Base-by-base conservation (phyloP, 805 yeast species). In the Wickerhamomyces canadensis region DNA sequence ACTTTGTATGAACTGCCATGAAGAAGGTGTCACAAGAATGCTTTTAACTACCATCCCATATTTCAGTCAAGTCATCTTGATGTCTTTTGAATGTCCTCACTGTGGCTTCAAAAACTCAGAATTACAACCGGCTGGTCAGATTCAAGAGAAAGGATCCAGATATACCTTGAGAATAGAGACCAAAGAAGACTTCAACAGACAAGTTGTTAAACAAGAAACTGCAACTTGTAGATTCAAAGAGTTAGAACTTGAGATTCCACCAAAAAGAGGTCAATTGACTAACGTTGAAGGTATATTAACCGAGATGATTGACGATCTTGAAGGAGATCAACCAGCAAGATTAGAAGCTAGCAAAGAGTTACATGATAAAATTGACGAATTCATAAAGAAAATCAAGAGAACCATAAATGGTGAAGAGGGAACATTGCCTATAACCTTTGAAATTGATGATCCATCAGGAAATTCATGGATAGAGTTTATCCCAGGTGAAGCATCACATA, bases 31-130 rank as follows among this genome's bases (percentile, higher is more conserved):
- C 36, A 93, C 98, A 5, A 67, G 94, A 48, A 60, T 93, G 58
- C 68, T 93, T 30, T 67, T 93, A 52, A 93, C 99, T 12, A 71
- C 78, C 36, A 93, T 93, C 51, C 99, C 99, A 15, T 87, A 69
- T 53, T 93, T 93, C 65, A 70, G 89, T 46, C 97, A 93, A 60
- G 78, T 93, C 36, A 84, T 93, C 35, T 60, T 93, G 40, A 91
- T 93, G 95, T 88, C 97, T 2, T 93, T 93, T 61, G 85, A 80
- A 48, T 93, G 99, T 62, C 91, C 93, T 19, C 97, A 89, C 61
- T 93, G 99, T 68, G 85, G 86, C 1, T 78, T 86, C 57, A 84
- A 81, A 58, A 91, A 87, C 69, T 76, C 86, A 27, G 98, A 93
- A 64, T 76, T 93, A 49, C 98, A 93, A 67, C 84, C 97, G n/a